Conservation (phyloP, 441 rosid species). For the Lepidium campestre region DNA sequence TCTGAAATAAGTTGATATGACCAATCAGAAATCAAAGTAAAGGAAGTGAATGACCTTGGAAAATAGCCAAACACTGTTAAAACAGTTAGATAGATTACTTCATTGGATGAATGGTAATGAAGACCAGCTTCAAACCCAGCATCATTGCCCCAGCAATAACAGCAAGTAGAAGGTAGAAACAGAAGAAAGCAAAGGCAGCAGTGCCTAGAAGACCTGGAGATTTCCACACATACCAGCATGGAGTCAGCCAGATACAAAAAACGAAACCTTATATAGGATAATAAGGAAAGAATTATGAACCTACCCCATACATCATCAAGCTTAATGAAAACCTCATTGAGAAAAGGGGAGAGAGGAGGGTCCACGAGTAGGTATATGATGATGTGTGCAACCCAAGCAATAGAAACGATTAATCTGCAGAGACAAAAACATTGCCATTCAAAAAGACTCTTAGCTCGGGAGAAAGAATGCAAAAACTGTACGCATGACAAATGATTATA, state of each 20-base stretch:
- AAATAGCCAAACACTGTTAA: slow-evolving; percentile 13
- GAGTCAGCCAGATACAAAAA: slow-evolving; percentile 11
- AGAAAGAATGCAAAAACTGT: background rate
- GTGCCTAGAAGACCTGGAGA: slow-evolving; percentile 94
- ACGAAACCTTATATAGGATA: background rate
- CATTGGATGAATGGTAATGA: slow-evolving; percentile 97
- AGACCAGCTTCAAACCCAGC: slow-evolving; percentile 93
- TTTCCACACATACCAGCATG: background rate
- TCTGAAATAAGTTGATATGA: slow-evolving; percentile 39
- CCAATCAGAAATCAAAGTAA: slow-evolving; percentile 23
- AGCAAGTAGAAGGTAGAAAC: slow-evolving; percentile 96
- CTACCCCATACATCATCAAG: slow-evolving; percentile 98
- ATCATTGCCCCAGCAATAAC: slow-evolving; percentile 99
- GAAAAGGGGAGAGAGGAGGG: slow-evolving; percentile 91
- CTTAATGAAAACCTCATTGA: slow-evolving; percentile 96
- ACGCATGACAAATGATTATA: background rate
- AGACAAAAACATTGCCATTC: background rate
- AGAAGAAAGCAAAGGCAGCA: slow-evolving; percentile 96
- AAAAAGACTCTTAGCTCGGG: slow-evolving; percentile 4
- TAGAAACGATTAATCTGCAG: slow-evolving; percentile 83
- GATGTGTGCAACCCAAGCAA: slow-evolving; percentile 97
- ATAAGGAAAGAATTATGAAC: slow-evolving; percentile 4
- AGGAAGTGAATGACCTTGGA: slow-evolving; percentile 2
- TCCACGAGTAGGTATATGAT: slow-evolving; percentile 74
- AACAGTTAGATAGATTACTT: slow-evolving; percentile 47